Conservation (phyloP, 1,284 basidiomycete species). For the Puccinia polysora region DNA sequence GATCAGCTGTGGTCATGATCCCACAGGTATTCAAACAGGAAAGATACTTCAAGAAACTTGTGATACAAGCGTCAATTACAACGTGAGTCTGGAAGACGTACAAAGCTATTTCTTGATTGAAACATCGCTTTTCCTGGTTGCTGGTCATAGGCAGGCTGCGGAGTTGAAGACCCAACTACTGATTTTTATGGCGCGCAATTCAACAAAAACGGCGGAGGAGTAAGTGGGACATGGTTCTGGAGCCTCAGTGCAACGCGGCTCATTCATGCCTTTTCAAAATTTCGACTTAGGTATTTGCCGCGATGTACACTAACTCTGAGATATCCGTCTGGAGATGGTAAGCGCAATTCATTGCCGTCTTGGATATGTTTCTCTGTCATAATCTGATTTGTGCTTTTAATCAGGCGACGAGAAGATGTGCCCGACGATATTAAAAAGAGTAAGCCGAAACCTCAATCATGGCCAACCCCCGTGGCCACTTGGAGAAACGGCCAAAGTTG, state of each 20-base stretch:
- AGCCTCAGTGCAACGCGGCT: background rate
- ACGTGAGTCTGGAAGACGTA: background rate
- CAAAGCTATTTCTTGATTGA: background rate
- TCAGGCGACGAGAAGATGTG: conserved; percentile 11
- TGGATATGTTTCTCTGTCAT: background rate
- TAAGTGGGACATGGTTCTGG: background rate
- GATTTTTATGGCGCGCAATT: conserved; percentile 16
- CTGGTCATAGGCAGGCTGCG: conserved; percentile 13
- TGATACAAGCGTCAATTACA: conserved; percentile 29
- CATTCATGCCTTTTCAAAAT: background rate
- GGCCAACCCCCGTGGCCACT: conserved; percentile 14
- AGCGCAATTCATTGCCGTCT: background rate
- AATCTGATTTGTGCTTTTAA: background rate
- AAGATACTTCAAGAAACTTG: conserved; percentile 27
- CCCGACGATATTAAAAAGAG: conserved; percentile 1
- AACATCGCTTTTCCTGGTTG: background rate
- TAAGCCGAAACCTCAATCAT: background rate
- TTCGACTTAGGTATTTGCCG: conserved; percentile 14
- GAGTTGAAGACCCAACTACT: conserved; percentile 12
- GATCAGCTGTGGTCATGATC: conserved; percentile 29
- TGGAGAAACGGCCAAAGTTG: conserved; percentile 28
- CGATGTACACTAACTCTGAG: conserved; percentile 18
- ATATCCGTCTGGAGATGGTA: conserved; percentile 32
- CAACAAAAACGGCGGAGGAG: conserved; percentile 11
- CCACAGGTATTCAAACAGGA: conserved; percentile 32